Percentiles rank a stretch among this genome's conserved stretches.
These are phyloP conservation scores for Monilinia fructicola DNA, from an alignment of 2,329 filamentous ascomycete species.

Conservation along the genomic window DNA sequence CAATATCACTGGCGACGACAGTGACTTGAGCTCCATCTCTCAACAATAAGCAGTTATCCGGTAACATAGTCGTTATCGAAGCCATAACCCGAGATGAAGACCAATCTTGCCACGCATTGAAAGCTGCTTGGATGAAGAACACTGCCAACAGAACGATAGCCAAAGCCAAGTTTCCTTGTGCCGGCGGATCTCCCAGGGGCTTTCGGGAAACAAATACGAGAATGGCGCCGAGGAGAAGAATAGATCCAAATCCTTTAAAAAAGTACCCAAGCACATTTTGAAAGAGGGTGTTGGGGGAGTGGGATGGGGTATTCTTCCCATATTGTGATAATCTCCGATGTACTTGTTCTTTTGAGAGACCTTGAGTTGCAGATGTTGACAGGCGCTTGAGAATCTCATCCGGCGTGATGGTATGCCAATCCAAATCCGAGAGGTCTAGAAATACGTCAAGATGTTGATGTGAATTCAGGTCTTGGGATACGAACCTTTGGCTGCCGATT, in stretches of 20 bases:
- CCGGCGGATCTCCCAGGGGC: constrained; percentile 68
- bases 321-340: constrained; percentile 56
- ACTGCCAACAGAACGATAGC: constrained; percentile 70
- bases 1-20: constrained; percentile 58
- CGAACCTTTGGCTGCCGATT: constrained; percentile 47
- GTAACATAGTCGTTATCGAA: constrained; percentile 76
- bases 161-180: constrained; percentile 66
- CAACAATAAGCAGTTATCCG: constrained; percentile 64
- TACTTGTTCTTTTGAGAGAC: constrained; percentile 59
- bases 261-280: constrained; percentile 57
- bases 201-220: constrained; percentile 75
- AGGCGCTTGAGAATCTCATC: constrained; percentile 59
- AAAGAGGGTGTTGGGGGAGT: constrained; percentile 47
- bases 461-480: not conserved
- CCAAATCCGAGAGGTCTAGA: constrained; percentile 52
- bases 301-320: constrained; percentile 65
- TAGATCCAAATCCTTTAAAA: constrained; percentile 72
- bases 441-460: not conserved
- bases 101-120: constrained; percentile 71
- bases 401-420: constrained; percentile 63
- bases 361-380: constrained; percentile 53
- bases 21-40: constrained; percentile 55
- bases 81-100: constrained; percentile 73
- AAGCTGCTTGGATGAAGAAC: constrained; percentile 65
- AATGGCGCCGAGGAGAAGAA: constrained; percentile 65